Base-by-base conservation (phyloP, 305 asterid species). In the Coffea humblotiana region DNA sequence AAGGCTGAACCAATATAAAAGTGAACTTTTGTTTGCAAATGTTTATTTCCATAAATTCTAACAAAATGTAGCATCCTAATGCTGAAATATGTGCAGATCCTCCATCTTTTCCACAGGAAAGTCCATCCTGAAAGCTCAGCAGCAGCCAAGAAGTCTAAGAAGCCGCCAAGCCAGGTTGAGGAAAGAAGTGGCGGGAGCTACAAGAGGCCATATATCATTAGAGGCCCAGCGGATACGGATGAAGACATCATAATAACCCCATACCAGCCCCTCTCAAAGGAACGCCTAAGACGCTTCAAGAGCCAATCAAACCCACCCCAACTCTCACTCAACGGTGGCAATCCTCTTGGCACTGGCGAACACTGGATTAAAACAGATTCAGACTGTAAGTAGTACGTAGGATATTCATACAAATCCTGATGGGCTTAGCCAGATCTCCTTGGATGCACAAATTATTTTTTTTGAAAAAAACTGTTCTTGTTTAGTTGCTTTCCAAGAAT, bases 301-400 rank as follows among this genome's bases (percentile, higher is more conserved):
- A 82, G 85, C 84, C 92, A 78, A 58, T 71, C 91, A 45, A 79
- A 78, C 77, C 45, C 83, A 71, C 51, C 80, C 72, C 92, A 85
- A 66, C 82, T 77, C 79, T 82, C 87, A 32, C 74, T 84, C 76
- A 80, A 75, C 75, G 75, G 74, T 27, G 83, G 77, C 27, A 87
- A 87, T 70, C 47, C 83, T 25, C 61, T 84, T 65, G 95, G 84
- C 79, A 89, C 88, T 21, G 77, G 82, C n/a, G 98, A 91, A 85
- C 87, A 88, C 78, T 95, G 99, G 99, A 90, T 92, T 86, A 95
- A 93, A 84, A 90, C 96, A 47, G 99, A 95, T 81, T 90, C 95
- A 82, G 93, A 95, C 86, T 95, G 99, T 95, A 91, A 91, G 99
- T 92, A 58, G 13, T 19, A 29, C 29, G 13, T 63, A 11, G 9